phyloP scores from a whole-genome alignment of 164 flowering plant species.

The Nymphaea thermarum region DNA sequence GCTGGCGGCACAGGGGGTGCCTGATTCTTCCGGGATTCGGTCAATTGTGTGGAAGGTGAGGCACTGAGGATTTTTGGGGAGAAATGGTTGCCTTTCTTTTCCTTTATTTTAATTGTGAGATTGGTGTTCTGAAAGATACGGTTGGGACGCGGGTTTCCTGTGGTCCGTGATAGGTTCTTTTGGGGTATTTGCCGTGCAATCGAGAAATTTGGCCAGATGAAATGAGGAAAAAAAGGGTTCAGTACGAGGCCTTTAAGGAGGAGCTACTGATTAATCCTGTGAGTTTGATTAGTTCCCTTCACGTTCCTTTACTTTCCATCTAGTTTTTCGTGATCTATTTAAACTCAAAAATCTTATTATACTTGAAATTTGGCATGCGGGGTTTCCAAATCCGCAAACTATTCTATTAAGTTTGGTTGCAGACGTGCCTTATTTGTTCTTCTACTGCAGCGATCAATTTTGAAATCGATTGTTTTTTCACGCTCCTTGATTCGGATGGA shows the following conservation, averaged over 20 bases:
- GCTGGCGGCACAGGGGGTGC: constrained; percentile 71
- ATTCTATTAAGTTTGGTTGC: too few relatives aligned
- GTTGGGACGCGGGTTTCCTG: neutral
- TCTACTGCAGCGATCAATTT: neutral
- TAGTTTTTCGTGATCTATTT: too few relatives aligned
- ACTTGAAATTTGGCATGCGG: too few relatives aligned
- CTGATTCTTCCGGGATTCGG: constrained; percentile 79
- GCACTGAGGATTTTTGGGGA: neutral
- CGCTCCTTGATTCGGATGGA: neutral
- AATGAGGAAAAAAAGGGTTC: constrained; percentile 75
- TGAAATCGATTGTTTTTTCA: neutral
- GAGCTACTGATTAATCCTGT: constrained; percentile 95
- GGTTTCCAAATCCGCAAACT: too few relatives aligned
- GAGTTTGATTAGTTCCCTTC: constrained; percentile 2
- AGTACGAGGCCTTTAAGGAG: constrained; percentile 78
- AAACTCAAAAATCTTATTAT: too few relatives aligned
- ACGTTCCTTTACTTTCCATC: neutral
- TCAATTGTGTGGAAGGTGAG: constrained; percentile 85
- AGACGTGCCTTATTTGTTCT: neutral
- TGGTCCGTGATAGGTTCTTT: constrained; percentile 50
- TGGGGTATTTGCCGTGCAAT: constrained; percentile 79
- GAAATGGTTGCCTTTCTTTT: neutral
- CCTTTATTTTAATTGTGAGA: neutral
- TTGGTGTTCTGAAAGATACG: neutral
- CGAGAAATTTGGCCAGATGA: constrained; percentile 73